Evolutionary conservation across 2,329 filamentous ascomycete species (phyloP), one percentile per base, ranked within the genome.

Genomic region (Phialemoniopsis sp.): DNA sequence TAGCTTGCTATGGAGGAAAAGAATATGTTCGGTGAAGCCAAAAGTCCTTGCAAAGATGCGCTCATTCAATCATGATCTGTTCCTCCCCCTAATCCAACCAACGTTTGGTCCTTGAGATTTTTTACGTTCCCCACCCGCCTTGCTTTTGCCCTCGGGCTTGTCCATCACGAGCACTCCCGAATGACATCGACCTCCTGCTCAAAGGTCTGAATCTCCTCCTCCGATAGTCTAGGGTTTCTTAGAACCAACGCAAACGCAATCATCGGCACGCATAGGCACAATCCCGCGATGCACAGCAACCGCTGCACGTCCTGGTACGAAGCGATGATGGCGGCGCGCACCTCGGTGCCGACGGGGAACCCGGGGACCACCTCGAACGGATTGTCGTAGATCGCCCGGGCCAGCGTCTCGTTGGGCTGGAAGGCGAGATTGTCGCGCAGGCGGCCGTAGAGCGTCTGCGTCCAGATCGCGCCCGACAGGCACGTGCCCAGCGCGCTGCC

Each of bases 391-490:
- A 66, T 57, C 1, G 51, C 46, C 19, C 47, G 42, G 1, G 66
- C 64, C 2, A 68, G 52, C 0, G 56, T 61, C 1, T 48, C 36
- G 35, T 68, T 61, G 2, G 73, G 76, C 19, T 60, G 55, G 34
- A 64, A 64, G 5, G 52, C 53, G 2, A 67, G 46, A 36, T 58
- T 61, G 2, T 44, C 41, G 13, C 54, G 38, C 3, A 68, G 49
- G 1, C 52, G 46, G 2, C 53, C 52, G 34, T 58, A 63, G 0
- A 69, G 52, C 0, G 62, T 60, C 26, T 67, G 63, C 0, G 66
- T 64, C 66, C 66, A 69, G 28, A 69, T 62, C 0, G 64, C 60
- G 0, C 66, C 66, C 0, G 65, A 57, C 0, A 68, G 44, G 10
- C 61, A 64, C 1, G 58, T 68, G 0, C 66, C 66, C 2, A 69